Conservation (phyloP, 2,329 filamentous ascomycete species). For the Penicillium sp. region DNA sequence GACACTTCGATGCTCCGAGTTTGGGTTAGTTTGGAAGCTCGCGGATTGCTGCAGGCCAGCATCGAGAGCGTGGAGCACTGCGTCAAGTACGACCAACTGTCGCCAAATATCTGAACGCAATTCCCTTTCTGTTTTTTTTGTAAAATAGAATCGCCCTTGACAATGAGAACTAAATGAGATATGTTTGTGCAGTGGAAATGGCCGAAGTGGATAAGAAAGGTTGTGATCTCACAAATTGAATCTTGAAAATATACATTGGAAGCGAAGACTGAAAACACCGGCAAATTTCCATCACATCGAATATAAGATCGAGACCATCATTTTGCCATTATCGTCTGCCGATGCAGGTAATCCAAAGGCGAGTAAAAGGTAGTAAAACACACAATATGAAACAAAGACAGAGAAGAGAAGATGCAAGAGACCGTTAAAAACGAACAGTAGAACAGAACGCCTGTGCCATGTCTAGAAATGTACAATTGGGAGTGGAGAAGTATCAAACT, state of each 20-base stretch:
- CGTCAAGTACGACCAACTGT: constrained; percentile 84
- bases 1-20: constrained; percentile 84
- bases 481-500: constrained; percentile 25
- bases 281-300: neutral
- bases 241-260: neutral
- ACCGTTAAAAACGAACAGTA: constrained; percentile 3
- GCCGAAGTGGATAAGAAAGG: neutral
- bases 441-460: constrained; percentile 26
- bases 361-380: constrained; percentile 2
- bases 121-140: constrained; percentile 5
- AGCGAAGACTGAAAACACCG: neutral
- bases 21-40: constrained; percentile 85
- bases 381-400: constrained; percentile 9
- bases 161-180: neutral
- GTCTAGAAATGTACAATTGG: constrained; percentile 18
- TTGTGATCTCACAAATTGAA: neutral
- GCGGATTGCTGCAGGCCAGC: constrained; percentile 83
- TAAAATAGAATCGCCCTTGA: constrained; percentile 3
- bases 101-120: constrained; percentile 67
- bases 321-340: constrained; percentile 10
- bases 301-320: neutral
- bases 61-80: constrained; percentile 84
- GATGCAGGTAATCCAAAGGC: constrained; percentile 3
- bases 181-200: neutral
- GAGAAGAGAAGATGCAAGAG: constrained; percentile 8